phyloP scores from a whole-genome alignment of 2,329 filamentous ascomycete species.

The Phaeomoniella chlamydospora region DNA sequence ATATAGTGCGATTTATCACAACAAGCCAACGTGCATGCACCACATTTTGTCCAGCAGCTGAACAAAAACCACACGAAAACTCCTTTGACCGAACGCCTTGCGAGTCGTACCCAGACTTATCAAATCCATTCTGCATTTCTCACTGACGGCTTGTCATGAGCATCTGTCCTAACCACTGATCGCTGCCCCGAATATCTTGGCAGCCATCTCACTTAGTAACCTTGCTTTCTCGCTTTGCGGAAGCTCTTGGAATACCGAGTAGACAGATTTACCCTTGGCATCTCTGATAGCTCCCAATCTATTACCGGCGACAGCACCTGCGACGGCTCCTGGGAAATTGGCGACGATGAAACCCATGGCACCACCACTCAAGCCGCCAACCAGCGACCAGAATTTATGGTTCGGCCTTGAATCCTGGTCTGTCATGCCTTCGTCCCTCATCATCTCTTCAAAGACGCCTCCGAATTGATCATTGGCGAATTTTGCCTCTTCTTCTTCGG shows the following conservation, averaged over 20 bases:
- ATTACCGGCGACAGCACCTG: conserved; percentile 86
- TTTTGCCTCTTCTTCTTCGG: conserved; percentile 33
- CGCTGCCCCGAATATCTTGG: conserved; percentile 56
- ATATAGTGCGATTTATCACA: too few species aligned
- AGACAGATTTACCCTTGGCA: conserved; percentile 87
- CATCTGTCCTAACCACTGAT: conserved; percentile 11
- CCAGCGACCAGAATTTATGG: conserved; percentile 68
- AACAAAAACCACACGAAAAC: too few species aligned
- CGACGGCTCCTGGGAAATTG: conserved; percentile 77
- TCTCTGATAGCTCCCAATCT: conserved; percentile 80
- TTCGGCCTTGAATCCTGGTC: conserved; percentile 49
- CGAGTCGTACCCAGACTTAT: too few species aligned
- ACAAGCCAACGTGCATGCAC: too few species aligned
- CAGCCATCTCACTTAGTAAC: conserved; percentile 69
- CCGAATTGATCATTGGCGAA: conserved; percentile 71
- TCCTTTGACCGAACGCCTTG: too few species aligned
- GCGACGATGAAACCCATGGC: conserved; percentile 90
- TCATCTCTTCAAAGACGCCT: conserved; percentile 80
- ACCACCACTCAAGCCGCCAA: conserved; percentile 76
- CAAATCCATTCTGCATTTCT: too few species aligned
- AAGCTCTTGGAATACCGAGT: conserved; percentile 75
- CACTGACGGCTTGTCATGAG: too few species aligned
- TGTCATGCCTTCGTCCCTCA: conserved; percentile 71
- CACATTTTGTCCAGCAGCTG: too few species aligned
- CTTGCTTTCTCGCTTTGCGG: conserved; percentile 69